These are phyloP conservation scores for Diacronema lutheri DNA, from an alignment of 78 protist genomes.

Conservation along the genomic window DNA sequence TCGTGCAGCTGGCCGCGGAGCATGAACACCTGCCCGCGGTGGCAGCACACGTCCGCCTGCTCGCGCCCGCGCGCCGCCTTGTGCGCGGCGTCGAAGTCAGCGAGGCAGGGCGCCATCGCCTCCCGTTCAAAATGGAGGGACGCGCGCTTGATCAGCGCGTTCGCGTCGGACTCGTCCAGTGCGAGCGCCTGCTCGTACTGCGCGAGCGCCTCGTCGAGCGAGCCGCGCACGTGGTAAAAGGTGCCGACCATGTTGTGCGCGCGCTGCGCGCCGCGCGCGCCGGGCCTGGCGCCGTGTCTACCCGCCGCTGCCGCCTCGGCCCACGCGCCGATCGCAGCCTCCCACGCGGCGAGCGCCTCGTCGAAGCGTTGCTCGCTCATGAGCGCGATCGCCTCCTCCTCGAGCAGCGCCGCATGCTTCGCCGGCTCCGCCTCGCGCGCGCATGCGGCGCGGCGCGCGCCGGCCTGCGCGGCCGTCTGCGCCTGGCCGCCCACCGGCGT, in stretches of 20 bases:
- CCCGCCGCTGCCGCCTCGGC: no score
- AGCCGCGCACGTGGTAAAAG: not conserved
- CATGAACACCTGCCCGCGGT: constrained; percentile 12
- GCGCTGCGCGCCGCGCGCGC: not conserved
- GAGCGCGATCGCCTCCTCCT: not conserved
- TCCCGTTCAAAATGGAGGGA: not conserved
- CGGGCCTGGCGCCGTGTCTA: not conserved
- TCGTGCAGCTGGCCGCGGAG: not conserved
- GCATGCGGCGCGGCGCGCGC: not conserved
- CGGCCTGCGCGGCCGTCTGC: not conserved
- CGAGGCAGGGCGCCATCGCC: not conserved
- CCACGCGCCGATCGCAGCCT: not conserved
- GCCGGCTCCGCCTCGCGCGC: not conserved
- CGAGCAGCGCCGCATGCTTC: not conserved
- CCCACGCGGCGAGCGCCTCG: not conserved
- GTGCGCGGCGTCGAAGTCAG: not conserved
- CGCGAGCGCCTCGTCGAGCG: not conserved
- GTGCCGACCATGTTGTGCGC: not conserved
- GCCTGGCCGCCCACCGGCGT: not conserved
- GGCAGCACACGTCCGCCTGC: not conserved
- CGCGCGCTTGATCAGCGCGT: not conserved
- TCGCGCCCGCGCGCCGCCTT: no score
- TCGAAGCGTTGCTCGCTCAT: no score
- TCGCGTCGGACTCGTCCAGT: not conserved
- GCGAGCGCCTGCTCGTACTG: not conserved